phyloP scores from a whole-genome alignment of 2,329 filamentous ascomycete genomes.

The Apiospora kogelbergensis region DNA sequence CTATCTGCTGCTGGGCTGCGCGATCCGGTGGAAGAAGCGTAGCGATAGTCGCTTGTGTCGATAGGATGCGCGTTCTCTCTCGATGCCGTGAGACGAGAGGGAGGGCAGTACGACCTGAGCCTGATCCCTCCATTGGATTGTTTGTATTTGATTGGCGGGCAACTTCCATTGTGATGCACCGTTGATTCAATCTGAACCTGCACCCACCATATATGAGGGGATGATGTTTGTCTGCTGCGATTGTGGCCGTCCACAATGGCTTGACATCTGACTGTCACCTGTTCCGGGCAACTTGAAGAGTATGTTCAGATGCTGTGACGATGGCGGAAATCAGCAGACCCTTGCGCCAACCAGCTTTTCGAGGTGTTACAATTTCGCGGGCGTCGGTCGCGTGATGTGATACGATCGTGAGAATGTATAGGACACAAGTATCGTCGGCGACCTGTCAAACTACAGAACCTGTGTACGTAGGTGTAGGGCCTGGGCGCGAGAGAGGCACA shows the following conservation, averaged over 20 bases:
- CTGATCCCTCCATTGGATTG: conserved; percentile 3
- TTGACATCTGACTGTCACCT: conserved; percentile 2
- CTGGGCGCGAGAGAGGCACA: neutral
- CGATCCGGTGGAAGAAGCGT: conserved; percentile 15
- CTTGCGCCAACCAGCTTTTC: neutral
- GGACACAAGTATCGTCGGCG: neutral
- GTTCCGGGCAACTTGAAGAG: neutral
- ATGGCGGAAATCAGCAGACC: neutral
- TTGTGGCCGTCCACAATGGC: neutral
- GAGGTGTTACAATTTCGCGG: neutral
- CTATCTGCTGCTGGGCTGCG: conserved; percentile 16
- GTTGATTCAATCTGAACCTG: neutral
- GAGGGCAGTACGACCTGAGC: conserved; percentile 14
- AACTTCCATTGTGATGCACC: conserved; percentile 10
- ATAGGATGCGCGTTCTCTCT: conserved; percentile 7
- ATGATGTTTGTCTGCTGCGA: neutral
- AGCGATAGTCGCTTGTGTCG: conserved; percentile 10
- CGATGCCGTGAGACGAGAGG: conserved; percentile 10
- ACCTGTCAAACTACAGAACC: neutral
- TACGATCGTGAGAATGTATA: conserved; percentile 1
- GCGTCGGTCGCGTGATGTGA: conserved; percentile 7
- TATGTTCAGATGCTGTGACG: conserved; percentile 4
- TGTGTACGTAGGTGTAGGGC: neutral
- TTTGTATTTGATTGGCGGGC: conserved; percentile 8
- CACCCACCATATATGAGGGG: conserved; percentile 1